Evolutionary conservation across 129 eudicot species (phyloP).

Genomic region (Pittosporum tobira): DNA sequence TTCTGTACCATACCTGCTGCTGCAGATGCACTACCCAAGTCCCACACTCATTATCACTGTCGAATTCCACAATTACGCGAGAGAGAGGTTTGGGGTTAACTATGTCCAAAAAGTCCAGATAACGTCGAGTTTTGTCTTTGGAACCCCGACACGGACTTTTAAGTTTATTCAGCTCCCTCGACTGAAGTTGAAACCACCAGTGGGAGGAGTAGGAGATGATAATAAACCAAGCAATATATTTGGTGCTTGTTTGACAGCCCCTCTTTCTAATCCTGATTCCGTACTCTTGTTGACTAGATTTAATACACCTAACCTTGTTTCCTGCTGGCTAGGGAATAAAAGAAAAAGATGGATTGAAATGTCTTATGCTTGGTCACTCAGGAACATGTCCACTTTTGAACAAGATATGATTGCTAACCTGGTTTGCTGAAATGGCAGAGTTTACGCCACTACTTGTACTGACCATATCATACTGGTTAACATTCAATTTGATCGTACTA

Average conservation of each 20-base stretch:
- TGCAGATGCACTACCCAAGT: too few relatives aligned
- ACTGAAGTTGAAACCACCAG: too few relatives aligned
- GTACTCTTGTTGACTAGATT: background rate
- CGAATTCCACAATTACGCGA: too few relatives aligned
- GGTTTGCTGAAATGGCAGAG: slow-evolving; percentile 12
- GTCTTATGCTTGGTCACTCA: slow-evolving; percentile 10
- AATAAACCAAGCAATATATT: too few relatives aligned
- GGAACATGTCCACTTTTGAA: background rate
- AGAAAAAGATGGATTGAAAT: slow-evolving; percentile 12
- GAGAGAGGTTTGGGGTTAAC: too few relatives aligned
- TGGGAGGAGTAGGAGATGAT: background rate
- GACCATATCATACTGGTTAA: background rate
- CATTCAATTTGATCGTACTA: background rate
- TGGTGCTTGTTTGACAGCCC: background rate
- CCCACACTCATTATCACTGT: too few relatives aligned
- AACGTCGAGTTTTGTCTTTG: too few relatives aligned
- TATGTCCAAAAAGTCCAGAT: too few relatives aligned
- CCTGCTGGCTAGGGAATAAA: background rate
- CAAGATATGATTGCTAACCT: background rate
- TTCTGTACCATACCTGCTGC: too few relatives aligned
- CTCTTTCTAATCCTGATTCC: background rate
- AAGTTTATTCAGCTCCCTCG: too few relatives aligned
- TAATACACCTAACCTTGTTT: background rate
- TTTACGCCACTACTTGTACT: background rate
- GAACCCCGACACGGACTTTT: too few relatives aligned